phyloP scores from a whole-genome alignment of 495 filamentous ascomycete species.

The Glonium stellatum region DNA sequence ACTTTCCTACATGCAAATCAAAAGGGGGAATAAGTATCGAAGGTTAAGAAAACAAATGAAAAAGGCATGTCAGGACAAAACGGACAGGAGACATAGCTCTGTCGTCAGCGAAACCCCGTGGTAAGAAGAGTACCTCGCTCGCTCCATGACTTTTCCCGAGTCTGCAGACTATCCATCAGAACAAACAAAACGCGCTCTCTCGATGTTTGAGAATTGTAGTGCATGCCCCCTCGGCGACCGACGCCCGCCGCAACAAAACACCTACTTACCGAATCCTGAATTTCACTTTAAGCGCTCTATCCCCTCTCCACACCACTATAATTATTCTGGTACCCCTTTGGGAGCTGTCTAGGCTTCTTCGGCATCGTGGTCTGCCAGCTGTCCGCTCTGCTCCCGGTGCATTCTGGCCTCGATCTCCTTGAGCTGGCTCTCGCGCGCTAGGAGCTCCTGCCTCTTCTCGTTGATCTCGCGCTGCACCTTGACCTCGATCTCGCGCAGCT shows the following conservation, averaged over 20 bases:
- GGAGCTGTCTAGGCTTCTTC: slow-evolving; percentile 17
- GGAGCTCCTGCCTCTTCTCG: slow-evolving; percentile 96
- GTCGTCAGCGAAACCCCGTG: slow-evolving; percentile 8
- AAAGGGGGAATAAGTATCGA: slow-evolving; percentile 32
- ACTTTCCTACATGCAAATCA: slow-evolving; percentile 30
- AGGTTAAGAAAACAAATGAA: slow-evolving; percentile 30
- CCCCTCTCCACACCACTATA: slow-evolving; percentile 11
- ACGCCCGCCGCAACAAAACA: slow-evolving; percentile 20
- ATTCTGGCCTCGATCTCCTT: slow-evolving; percentile 87
- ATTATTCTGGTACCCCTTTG: neutral
- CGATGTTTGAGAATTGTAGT: slow-evolving; percentile 12
- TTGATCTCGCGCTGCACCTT: slow-evolving; percentile 99
- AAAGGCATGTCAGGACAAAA: slow-evolving; percentile 19
- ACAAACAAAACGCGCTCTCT: slow-evolving; percentile 16
- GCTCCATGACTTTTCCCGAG: slow-evolving; percentile 1
- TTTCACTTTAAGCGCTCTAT: slow-evolving; percentile 24
- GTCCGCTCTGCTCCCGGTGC: slow-evolving; percentile 56
- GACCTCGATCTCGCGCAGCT: slow-evolving; percentile 96
- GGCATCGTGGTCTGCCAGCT: slow-evolving; percentile 16
- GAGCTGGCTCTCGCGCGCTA: slow-evolving; percentile 95
- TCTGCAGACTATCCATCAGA: slow-evolving; percentile 17
- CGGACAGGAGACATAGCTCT: slow-evolving; percentile 9
- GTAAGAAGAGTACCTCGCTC: slow-evolving; percentile 23
- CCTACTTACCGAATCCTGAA: slow-evolving; percentile 8
- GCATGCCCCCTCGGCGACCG: slow-evolving; percentile 3